Percentiles rank a stretch among this genome's conserved stretches.
phyloP scores from a whole-genome alignment of 306 rosid genomes.

The Prunus campanulata region DNA sequence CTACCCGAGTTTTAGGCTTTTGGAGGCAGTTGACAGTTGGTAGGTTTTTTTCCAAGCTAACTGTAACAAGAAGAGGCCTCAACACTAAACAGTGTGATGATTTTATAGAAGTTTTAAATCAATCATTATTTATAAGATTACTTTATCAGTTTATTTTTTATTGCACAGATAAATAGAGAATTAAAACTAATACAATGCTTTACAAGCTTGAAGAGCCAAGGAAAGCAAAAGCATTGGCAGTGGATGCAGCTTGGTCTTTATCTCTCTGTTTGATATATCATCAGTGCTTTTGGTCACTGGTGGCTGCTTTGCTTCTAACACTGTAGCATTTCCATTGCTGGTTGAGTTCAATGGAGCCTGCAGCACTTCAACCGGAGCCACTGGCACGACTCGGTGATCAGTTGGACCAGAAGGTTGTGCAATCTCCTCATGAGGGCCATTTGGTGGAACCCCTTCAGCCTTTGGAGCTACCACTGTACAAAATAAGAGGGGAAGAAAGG shows the following conservation, averaged over 20 bases:
- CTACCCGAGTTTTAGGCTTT: not conserved
- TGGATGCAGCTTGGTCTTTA: not conserved
- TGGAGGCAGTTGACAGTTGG: not conserved
- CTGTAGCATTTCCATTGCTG: not conserved
- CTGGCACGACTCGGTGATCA: not conserved
- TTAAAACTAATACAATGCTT: not conserved
- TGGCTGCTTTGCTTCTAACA: not conserved
- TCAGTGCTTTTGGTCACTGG: not conserved
- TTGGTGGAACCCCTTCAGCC: too few relatives aligned
- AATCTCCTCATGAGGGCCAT: not conserved
- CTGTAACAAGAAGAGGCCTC: not conserved
- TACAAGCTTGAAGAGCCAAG: not conserved
- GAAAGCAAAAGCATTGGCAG: not conserved
- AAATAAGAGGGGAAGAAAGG: too few relatives aligned
- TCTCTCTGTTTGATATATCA: not conserved
- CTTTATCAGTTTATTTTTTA: not conserved
- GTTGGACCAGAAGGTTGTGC: not conserved
- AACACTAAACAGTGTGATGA: too few relatives aligned
- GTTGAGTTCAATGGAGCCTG: not conserved
- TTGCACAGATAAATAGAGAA: not conserved
- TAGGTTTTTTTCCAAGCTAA: not conserved
- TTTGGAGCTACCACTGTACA: too few relatives aligned
- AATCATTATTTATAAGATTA: not conserved
- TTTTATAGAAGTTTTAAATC: not conserved
- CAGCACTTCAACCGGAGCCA: not conserved